Percentiles rank a stretch among this genome's conserved stretches.
Conservation (phyloP, 257 asterid species). For the Handroanthus guayacan region DNA sequence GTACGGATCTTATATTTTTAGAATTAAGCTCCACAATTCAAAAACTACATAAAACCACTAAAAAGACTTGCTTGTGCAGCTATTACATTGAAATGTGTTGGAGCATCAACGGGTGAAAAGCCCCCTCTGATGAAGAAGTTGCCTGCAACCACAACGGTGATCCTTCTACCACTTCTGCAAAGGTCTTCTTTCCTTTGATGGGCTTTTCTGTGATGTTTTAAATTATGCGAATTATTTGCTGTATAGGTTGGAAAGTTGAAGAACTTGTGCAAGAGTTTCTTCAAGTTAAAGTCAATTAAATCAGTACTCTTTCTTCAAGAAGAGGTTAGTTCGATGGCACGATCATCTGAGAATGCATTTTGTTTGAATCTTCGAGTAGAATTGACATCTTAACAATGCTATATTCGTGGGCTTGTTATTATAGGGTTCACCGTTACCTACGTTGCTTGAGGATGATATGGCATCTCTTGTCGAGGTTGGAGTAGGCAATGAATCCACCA, state of each 20-base stretch:
- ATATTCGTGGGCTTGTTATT: slow-evolving; percentile 27
- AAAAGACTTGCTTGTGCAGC: slow-evolving; percentile 55
- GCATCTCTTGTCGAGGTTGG: slow-evolving; percentile 80
- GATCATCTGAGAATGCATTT: not conserved
- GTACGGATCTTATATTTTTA: slow-evolving; percentile 49
- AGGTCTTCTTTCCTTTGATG: slow-evolving; percentile 7
- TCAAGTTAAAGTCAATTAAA: slow-evolving; percentile 82
- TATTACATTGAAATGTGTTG: slow-evolving; percentile 81
- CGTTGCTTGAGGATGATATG: slow-evolving; percentile 88
- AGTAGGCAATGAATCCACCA: slow-evolving; percentile 70
- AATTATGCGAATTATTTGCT: slow-evolving; percentile 10
- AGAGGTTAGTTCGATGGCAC: slow-evolving; percentile 62
- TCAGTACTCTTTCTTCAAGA: slow-evolving; percentile 83
- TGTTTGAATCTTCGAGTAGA: not conserved
- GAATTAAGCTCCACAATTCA: slow-evolving; percentile 16
- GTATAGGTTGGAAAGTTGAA: slow-evolving; percentile 90
- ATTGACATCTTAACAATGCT: not conserved
- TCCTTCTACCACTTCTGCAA: slow-evolving; percentile 2
- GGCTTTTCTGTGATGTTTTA: slow-evolving; percentile 6
- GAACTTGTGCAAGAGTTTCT: slow-evolving; percentile 88
- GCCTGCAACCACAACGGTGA: slow-evolving; percentile 87
- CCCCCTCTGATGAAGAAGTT: slow-evolving; percentile 70
- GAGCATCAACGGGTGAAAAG: slow-evolving; percentile 91
- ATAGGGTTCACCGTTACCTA: slow-evolving; percentile 83
- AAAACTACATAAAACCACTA: slow-evolving; percentile 21